Evolutionary conservation across 2,329 filamentous ascomycete species (phyloP), one percentile per base, ranked within the genome.

Genomic region (Xylariales sp.): DNA sequence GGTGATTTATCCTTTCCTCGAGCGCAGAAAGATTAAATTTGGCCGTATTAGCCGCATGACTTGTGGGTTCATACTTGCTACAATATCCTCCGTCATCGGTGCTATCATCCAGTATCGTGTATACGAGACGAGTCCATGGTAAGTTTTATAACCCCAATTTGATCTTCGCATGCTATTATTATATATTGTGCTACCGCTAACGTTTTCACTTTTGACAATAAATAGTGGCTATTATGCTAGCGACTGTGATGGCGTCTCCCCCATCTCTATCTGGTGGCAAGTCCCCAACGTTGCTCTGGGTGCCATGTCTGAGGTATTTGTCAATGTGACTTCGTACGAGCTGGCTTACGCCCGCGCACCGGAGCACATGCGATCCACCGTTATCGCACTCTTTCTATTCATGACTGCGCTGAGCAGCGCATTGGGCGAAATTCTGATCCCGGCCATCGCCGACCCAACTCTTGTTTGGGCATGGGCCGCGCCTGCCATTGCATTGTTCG

Each of bases 281-380:
- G 59, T 71, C 2, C 67, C 69, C 16, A 62, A 67, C 23, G 73
- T 76, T 48, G 56, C 68, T 5, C 61, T 78, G 3, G 69, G 73
- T 27, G 74, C 69, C 17, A 60, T 74, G 18, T 69, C 69, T 2
- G 74, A 81, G 53, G 71, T 80, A 47, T 73, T 80, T 45, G 70
- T 72, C 23, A 78, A 75, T 33, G 77, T 84, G 37, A 83, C 81
- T 2, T 69, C 74, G 33, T 70, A 83, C 33, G 81, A 85, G 55
- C 80, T 85, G 44, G 81, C 79, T 6, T 85, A 78, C 59, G 79
- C 78, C 50, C 82, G 83, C 52, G 78, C 82, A 0, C 81, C 81
- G 2, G 70, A 71, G 38, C 73, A 76, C 52, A 83, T 85, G 79
- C 71, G 76, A 52, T 72, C 71, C 4, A 70, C 75, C 12, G 72